Percentiles rank a stretch among this genome's conserved stretches.
Conservation (phyloP, 116 monocot genomes). For the Cymodocea nodosa region DNA sequence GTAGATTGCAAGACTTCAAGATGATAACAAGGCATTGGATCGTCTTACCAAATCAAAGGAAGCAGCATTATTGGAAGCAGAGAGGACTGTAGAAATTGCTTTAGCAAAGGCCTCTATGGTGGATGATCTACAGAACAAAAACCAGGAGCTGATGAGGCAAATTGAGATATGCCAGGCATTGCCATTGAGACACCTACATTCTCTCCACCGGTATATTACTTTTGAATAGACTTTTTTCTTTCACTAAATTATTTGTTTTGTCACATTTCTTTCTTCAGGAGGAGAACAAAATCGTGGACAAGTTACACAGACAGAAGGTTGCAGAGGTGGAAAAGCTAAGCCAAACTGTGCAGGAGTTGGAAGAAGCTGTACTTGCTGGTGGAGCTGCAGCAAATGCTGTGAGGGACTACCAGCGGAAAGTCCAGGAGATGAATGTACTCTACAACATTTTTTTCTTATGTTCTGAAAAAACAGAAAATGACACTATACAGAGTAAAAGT, state of each 20-base stretch:
- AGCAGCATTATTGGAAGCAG: constrained; percentile 78
- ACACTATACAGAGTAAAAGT: too few relatives aligned
- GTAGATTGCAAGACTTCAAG: constrained; percentile 71
- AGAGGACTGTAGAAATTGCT: constrained; percentile 61
- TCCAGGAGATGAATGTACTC: constrained; percentile 40
- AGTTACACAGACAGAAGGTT: constrained; percentile 90
- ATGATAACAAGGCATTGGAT: constrained; percentile 84
- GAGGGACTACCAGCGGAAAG: constrained; percentile 90
- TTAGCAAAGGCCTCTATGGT: constrained; percentile 74
- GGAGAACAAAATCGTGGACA: constrained; percentile 92
- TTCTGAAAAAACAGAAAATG: too few relatives aligned
- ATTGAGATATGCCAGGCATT: constrained; percentile 70
- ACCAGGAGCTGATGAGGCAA: constrained; percentile 78
- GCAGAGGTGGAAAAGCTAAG: constrained; percentile 92
- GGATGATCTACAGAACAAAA: constrained; percentile 85
- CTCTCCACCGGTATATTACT: too few relatives aligned
- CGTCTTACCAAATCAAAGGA: constrained; percentile 86
- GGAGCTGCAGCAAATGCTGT: constrained; percentile 94
- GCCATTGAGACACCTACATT: neutral
- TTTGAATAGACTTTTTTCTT: neutral
- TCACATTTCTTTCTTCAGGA: constrained; percentile 26
- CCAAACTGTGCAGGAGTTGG: constrained; percentile 80
- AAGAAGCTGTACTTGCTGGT: constrained; percentile 88
- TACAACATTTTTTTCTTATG: neutral
- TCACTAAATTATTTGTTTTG: neutral